These are phyloP conservation scores for Phialophora tarda DNA, from an alignment of 2,329 filamentous ascomycete genomes.

Conservation along the genomic window DNA sequence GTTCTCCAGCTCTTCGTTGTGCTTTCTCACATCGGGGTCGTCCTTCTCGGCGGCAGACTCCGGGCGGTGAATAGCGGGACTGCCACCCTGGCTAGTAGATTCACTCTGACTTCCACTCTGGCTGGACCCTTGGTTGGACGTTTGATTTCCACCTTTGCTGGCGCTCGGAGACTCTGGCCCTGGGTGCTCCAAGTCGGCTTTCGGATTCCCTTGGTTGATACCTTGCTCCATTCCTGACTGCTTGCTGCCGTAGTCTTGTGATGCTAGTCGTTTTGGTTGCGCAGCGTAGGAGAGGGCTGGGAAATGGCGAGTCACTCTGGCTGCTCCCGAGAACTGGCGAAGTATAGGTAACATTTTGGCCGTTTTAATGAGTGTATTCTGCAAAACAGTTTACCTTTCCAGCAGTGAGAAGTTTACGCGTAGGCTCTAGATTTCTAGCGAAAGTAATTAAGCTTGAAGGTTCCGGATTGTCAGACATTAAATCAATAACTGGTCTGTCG, in stretches of 20 bases:
- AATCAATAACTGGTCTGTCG: neutral
- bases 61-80: slow-evolving; percentile 36
- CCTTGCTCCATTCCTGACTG: slow-evolving; percentile 37
- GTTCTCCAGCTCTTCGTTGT: slow-evolving; percentile 34
- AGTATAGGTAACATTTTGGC: slow-evolving; percentile 25
- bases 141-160: slow-evolving; percentile 26
- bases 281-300: slow-evolving; percentile 13
- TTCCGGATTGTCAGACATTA: neutral
- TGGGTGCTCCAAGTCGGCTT: slow-evolving; percentile 37
- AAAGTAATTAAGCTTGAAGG: neutral
- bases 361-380: slow-evolving; percentile 2
- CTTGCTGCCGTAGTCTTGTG: slow-evolving; percentile 35
- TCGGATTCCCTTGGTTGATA: slow-evolving; percentile 35
- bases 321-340: slow-evolving; percentile 18
- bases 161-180: slow-evolving; percentile 37
- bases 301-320: slow-evolving; percentile 21
- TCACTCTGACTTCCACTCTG: neutral
- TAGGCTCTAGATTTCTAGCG: neutral
- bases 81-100: slow-evolving; percentile 20
- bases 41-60: slow-evolving; percentile 37
- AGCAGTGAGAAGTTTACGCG: neutral
- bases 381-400: neutral
- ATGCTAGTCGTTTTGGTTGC: slow-evolving; percentile 31
- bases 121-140: slow-evolving; percentile 13
- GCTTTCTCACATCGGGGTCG: slow-evolving; percentile 39